Percentiles rank a stretch among this genome's conserved stretches.
These are phyloP conservation scores for Fragaria iinumae DNA, from an alignment of 306 rosid species.

Conservation along the genomic window DNA sequence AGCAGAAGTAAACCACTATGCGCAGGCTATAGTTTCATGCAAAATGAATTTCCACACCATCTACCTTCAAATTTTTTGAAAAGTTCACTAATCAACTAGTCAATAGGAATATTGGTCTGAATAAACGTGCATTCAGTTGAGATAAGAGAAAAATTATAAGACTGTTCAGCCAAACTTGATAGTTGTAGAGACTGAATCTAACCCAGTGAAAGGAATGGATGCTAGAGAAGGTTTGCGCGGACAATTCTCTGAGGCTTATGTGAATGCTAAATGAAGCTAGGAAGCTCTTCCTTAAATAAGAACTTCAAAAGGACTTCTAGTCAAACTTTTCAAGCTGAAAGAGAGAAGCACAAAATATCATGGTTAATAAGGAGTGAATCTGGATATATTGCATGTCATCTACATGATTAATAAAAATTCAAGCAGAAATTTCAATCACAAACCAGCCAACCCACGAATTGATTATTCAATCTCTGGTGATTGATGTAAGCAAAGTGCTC, in stretches of 20 bases:
- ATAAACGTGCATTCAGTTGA: constrained; percentile 1
- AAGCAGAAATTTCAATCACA: constrained; percentile 21
- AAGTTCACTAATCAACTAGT: constrained; percentile 12
- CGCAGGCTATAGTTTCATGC: constrained; percentile 22
- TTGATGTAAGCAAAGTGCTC: constrained; percentile 26
- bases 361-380: constrained; percentile 29
- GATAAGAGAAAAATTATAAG: background rate
- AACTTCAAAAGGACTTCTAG: constrained; percentile 28
- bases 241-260: constrained; percentile 26
- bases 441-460: constrained; percentile 7
- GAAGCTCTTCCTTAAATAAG: constrained; percentile 46
- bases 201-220: constrained; percentile 36
- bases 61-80: background rate
- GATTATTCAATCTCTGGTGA: constrained; percentile 21
- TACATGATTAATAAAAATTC: constrained; percentile 11
- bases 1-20: constrained; percentile 16
- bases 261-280: constrained; percentile 20
- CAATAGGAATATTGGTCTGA: background rate
- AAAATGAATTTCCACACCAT: constrained; percentile 15
- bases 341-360: constrained; percentile 20
- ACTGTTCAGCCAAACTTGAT: background rate
- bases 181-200: constrained; percentile 28
- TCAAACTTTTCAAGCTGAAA: constrained; percentile 59
- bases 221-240: constrained; percentile 21
- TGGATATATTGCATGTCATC: constrained; percentile 29